phyloP scores from a whole-genome alignment of 2,329 filamentous ascomycete genomes.

The Amphichorda felina region DNA sequence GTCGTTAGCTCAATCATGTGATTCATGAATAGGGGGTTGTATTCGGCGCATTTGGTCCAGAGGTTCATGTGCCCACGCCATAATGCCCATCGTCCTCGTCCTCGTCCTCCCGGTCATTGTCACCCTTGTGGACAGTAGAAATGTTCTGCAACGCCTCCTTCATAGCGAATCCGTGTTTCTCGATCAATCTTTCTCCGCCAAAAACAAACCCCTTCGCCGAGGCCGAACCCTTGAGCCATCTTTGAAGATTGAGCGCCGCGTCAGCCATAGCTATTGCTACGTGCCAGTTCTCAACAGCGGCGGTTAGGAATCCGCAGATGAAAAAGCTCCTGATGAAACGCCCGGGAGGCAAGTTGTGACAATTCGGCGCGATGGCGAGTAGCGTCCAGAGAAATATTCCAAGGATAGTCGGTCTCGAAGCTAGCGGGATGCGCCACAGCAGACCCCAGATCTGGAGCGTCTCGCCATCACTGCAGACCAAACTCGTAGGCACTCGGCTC shows the following conservation, averaged over 20 bases:
- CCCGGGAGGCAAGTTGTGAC: conserved; percentile 24
- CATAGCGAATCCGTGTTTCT: conserved; percentile 13
- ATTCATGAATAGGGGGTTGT: too few species aligned
- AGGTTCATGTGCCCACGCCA: too few species aligned
- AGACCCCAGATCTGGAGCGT: conserved; percentile 32
- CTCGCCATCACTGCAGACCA: conserved; percentile 23
- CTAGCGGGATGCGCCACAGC: conserved; percentile 32
- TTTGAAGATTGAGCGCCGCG: conserved; percentile 24
- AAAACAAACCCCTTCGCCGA: conserved; percentile 7
- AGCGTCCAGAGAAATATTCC: conserved; percentile 38
- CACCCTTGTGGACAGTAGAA: conserved; percentile 4
- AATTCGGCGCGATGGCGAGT: conserved; percentile 26
- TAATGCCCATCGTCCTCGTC: too few species aligned
- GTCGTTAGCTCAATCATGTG: too few species aligned
- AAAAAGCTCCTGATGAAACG: conserved; percentile 34
- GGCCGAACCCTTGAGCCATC: conserved; percentile 22
- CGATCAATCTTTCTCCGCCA: conserved; percentile 11
- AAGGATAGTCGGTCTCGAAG: conserved; percentile 31
- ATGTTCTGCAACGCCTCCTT: conserved; percentile 11
- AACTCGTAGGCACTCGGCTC: conserved; percentile 26
- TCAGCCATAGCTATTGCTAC: conserved; percentile 23
- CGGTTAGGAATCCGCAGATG: conserved; percentile 28
- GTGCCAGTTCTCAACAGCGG: conserved; percentile 37
- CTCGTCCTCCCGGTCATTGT: not conserved
- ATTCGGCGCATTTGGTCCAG: too few species aligned